Conservation (phyloP, 305 asterid species). For the Andrographis paniculata region DNA sequence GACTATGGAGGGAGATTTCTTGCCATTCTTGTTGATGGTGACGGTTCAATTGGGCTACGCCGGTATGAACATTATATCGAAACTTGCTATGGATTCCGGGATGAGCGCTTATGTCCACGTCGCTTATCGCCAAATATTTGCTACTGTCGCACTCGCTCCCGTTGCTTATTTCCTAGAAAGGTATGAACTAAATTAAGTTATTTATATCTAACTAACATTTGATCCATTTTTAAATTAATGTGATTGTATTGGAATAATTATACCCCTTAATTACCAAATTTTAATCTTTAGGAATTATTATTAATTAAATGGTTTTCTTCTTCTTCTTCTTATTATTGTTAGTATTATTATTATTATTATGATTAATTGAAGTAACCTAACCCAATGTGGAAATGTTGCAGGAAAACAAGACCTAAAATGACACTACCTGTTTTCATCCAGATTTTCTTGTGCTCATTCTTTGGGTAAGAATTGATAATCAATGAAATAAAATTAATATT, state of each 20-base stretch:
- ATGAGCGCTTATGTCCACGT: constrained; percentile 85
- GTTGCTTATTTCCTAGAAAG: constrained; percentile 77
- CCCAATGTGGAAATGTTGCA: constrained; percentile 23
- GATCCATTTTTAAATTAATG: no score
- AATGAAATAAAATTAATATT: background rate
- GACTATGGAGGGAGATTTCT: constrained; percentile 41
- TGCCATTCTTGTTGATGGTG: constrained; percentile 62
- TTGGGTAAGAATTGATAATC: constrained; percentile 48
- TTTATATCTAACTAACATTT: no score
- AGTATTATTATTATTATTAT: no score
- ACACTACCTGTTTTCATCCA: constrained; percentile 52
- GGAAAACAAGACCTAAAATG: constrained; percentile 65
- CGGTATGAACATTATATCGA: constrained; percentile 77
- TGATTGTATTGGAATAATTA: no score
- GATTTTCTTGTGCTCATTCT: constrained; percentile 66
- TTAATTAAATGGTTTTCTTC: no score
- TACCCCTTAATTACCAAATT: no score
- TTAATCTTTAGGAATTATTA: no score
- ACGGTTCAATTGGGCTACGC: constrained; percentile 74
- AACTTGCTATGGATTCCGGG: constrained; percentile 86
- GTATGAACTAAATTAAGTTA: constrained; percentile 16
- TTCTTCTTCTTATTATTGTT: no score
- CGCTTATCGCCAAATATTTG: constrained; percentile 83
- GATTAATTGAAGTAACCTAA: no score
- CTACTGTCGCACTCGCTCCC: constrained; percentile 52